Base-by-base conservation (phyloP, 352 stramenopile species). In the Pythium pyrilobum region DNA sequence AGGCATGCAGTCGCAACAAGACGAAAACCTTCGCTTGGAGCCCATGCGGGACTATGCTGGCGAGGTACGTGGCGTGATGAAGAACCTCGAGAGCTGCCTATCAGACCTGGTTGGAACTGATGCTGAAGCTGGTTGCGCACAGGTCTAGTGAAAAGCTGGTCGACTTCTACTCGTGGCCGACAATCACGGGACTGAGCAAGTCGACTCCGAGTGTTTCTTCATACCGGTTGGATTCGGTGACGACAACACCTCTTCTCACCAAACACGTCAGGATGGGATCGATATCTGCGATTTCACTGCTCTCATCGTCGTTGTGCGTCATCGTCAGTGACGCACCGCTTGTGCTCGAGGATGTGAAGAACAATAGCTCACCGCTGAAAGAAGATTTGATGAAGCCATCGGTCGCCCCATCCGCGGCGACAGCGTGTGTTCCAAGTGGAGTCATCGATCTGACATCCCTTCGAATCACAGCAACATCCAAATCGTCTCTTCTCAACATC, bases 1-100 rank as follows among this genome's bases (percentile, higher is more conserved):
- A 28, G 23, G 46, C 27, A 11, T 53, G 45, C 24, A 33, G 20
- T 8, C 43, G 59, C 21, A 25, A 61, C 0, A 47, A 54, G 7
- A 72, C 63, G 56, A 65, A 61, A 16, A 43, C 59, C 3, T 72
- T 57, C 24, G 68, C 59, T 9, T 85, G 74, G 74, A 82, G 67
- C 45, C 65, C 69, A 18, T 74, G 62, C 29, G 74, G 74, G 11
- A 38, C 74, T 31, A 59, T 64, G 28, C 50, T 78, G 9, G 76
- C 71, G 16, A 37, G 72, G 74, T 82, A 21, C 20, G n/a, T 43
- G 16, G 10, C 9, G 10, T 16, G 25, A 18, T 51, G 25, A 33
- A 34, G 5, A 3, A 5, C 16, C 27, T 49, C 11, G 23, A 10
- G 25, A 21, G n/a, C n/a, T n/a, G n/a, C n/a, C n/a, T n/a, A 10